Evolutionary conservation across 2,329 filamentous ascomycete species (phyloP), one percentile per base, ranked within the genome.

Genomic region (Monilinia fructicola): DNA sequence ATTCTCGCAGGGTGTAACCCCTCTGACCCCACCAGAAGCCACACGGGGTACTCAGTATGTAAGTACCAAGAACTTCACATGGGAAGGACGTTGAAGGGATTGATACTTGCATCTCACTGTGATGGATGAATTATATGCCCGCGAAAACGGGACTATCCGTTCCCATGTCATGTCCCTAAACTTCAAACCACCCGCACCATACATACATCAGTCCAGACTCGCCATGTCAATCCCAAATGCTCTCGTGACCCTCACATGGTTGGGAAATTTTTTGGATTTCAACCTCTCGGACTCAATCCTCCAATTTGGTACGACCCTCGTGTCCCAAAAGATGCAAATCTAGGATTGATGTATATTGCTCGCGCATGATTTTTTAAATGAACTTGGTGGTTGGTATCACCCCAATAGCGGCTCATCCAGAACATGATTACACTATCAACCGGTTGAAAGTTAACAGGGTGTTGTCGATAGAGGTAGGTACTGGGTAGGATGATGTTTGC

Each of bases 211-310:
- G 63, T 54, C 61, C 65, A 61, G 58, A 61, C 50, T 66, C 46
- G 64, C 56, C 64, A 66, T 66, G 46, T 64, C 63, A 40, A 64
- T 59, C 64, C 50, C 16, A 50, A 28, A 46, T 61, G 63, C 71
- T 73, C 70, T 73, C 73, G 72, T 73, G 73, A 74, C 69, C 64
- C 68, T 73, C 70, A 71, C 70, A 72, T 72, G 73, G 67, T 55
- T 65, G 58, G 44, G 40, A 54, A 53, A 18, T 42, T 44, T 50
- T 31, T 67, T 60, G 40, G 44, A 58, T 58, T 46, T 61, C 42
- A 54, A 62, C 64, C 56, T 66, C 31, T 62, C 64, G 64, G 64
- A 66, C 64, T 66, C 46, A 61, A 56, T 35, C 48, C 67, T 16
- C 70, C 56, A 58, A 72, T 66, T 65, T 55, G 28, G 72, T 74